These are phyloP conservation scores for Phialocephala subalpina DNA, from an alignment of 2,329 filamentous ascomycete genomes.

Conservation along the genomic window DNA sequence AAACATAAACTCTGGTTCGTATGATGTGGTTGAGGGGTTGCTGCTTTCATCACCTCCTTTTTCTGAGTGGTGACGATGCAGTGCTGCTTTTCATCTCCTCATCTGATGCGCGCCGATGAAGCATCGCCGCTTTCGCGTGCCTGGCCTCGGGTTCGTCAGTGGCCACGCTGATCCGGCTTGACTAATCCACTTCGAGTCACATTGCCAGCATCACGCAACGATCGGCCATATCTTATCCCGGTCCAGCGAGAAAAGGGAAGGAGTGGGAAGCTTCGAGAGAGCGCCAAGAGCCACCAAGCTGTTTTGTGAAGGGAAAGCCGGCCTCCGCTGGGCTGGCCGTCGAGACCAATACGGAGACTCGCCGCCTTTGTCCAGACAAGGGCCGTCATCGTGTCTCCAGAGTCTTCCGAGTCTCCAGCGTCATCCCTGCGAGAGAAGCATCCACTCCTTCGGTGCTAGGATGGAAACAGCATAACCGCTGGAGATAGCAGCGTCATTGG, in stretches of 20 bases:
- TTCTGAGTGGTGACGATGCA: background rate
- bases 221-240: slow-evolving; percentile 23
- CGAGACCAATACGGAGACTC: background rate
- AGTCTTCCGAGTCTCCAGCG: background rate
- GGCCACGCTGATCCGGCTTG: background rate
- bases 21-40: background rate
- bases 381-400: background rate
- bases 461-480: background rate
- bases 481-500: slow-evolving; percentile 10
- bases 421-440: slow-evolving; percentile 21
- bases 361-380: slow-evolving; percentile 23
- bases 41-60: background rate
- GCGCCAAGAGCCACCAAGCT: slow-evolving; percentile 15
- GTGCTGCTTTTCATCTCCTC: background rate
- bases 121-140: slow-evolving; percentile 9
- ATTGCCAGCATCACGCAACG: slow-evolving; percentile 10
- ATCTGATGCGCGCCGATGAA: background rate
- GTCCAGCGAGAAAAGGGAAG: background rate
- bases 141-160: slow-evolving; percentile 2
- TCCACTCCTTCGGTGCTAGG: slow-evolving; percentile 31
- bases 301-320: slow-evolving; percentile 17
- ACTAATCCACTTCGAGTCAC: background rate
- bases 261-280: slow-evolving; percentile 19
- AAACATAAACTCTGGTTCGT: background rate
- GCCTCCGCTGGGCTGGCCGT: background rate